phyloP scores from a whole-genome alignment of 768 basidiomycete genomes.

The Naematelia aurantialba region DNA sequence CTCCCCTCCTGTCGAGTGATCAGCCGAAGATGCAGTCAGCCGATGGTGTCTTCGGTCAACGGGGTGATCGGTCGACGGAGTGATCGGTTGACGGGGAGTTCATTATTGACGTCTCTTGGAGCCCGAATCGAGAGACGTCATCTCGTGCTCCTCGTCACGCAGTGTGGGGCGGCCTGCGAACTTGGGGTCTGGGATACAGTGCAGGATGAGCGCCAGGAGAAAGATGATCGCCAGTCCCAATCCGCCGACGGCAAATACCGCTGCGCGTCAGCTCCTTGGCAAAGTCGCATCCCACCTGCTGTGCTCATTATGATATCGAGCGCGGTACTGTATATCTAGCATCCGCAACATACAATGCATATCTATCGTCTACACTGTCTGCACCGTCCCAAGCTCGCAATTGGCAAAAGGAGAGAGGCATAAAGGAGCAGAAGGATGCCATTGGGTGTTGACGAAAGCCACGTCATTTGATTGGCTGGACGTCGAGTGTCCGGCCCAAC shows the following conservation, averaged over 20 bases:
- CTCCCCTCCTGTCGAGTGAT: too few relatives aligned
- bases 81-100: too few relatives aligned
- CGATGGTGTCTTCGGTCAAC: too few relatives aligned
- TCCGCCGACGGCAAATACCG: slow-evolving; percentile 12
- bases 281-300: not conserved
- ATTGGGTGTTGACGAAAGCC: not conserved
- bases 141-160: not conserved
- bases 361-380: not conserved
- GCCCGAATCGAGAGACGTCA: not conserved
- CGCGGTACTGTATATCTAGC: not conserved
- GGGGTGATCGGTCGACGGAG: too few relatives aligned
- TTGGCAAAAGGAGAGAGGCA: not conserved
- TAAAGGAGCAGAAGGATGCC: not conserved
- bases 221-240: slow-evolving; percentile 11
- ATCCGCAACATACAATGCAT: not conserved
- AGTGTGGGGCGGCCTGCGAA: not conserved
- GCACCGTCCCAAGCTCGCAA: too few relatives aligned
- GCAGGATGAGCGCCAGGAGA: slow-evolving; percentile 8
- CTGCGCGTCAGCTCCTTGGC: not conserved
- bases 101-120: not conserved
- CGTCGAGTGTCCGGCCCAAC: not conserved
- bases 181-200: not conserved
- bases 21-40: too few relatives aligned
- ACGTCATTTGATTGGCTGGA: slow-evolving; percentile 13
- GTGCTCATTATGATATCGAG: not conserved